These are phyloP conservation scores for Harrya chromipes DNA, from an alignment of 768 basidiomycete species.

Conservation along the genomic window DNA sequence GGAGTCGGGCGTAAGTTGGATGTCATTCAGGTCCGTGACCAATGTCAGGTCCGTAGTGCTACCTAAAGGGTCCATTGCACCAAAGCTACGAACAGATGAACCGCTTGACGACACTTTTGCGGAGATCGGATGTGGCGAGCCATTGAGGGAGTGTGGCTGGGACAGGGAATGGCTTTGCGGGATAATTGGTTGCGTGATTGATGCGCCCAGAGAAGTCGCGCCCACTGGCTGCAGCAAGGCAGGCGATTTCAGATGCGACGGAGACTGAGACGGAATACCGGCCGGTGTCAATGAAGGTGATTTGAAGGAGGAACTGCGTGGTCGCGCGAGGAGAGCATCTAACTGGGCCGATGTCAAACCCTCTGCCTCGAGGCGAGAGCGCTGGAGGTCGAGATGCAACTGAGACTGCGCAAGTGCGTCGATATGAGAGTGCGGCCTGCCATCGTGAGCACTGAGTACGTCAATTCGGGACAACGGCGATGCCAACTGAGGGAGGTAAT, in stretches of 20 bases:
- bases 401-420: conserved; percentile 24
- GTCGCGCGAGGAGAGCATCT: conserved; percentile 26
- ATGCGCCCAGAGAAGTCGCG: conserved; percentile 11
- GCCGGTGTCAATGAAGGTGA: conserved; percentile 23
- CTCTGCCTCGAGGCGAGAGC: conserved; percentile 27
- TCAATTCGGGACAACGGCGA: conserved; percentile 24
- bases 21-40: conserved; percentile 24
- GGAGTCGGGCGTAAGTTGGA: conserved; percentile 25
- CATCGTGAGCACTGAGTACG: conserved; percentile 24
- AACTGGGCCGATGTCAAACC: conserved; percentile 25
- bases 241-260: conserved; percentile 18
- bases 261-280: conserved; percentile 15
- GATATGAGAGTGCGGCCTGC: conserved; percentile 17
- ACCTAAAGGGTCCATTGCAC: conserved; percentile 9
- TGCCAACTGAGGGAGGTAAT: conserved; percentile 21
- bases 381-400: conserved; percentile 24
- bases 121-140: conserved; percentile 26
- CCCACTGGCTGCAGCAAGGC: conserved; percentile 18
- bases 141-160: conserved; percentile 27
- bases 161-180: conserved; percentile 24
- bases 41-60: conserved; percentile 21
- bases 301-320: conserved; percentile 22
- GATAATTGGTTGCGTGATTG: conserved; percentile 21
- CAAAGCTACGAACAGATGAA: conserved; percentile 19
- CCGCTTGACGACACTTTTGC: conserved; percentile 21